phyloP scores from a whole-genome alignment of 106 monocot genomes.

The Dendrobium chrysotoxum region DNA sequence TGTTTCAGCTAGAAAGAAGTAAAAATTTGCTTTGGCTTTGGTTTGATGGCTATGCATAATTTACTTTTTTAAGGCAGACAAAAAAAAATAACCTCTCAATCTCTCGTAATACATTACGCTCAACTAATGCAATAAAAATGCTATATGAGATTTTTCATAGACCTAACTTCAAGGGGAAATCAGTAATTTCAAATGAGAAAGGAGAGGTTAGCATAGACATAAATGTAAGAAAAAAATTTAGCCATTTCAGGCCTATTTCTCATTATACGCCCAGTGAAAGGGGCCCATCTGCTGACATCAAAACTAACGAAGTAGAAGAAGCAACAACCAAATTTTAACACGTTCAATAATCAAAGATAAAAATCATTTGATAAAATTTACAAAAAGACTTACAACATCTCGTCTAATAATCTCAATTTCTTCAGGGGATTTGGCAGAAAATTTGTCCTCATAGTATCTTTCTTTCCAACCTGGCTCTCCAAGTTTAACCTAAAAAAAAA shows the following conservation, averaged over 20 bases:
- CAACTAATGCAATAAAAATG: background rate
- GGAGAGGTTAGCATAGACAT: background rate
- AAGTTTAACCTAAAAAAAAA: constrained; percentile 59
- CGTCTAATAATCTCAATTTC: constrained; percentile 62
- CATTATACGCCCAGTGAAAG: background rate
- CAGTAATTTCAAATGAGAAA: background rate
- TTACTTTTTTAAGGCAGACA: background rate
- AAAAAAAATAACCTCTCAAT: background rate
- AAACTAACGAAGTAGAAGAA: background rate
- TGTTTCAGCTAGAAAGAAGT: background rate
- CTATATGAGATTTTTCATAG: background rate
- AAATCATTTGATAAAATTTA: background rate
- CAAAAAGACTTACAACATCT: constrained; percentile 74
- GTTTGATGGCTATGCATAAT: background rate
- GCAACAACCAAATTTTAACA: background rate
- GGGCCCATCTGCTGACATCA: background rate
- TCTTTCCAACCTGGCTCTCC: constrained; percentile 92
- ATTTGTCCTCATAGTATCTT: constrained; percentile 91
- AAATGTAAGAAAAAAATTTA: background rate
- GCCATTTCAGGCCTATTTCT: background rate
- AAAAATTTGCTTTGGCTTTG: background rate
- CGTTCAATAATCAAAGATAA: background rate
- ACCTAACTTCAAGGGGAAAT: background rate
- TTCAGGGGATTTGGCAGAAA: constrained; percentile 63
- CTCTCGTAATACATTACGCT: background rate